A percentile compares a stretch with the other conserved stretches of the same genome.
Evolutionary conservation across 1,284 basidiomycete genomes (phyloP).

Genomic region (Lentinula novae-zelandiae): DNA sequence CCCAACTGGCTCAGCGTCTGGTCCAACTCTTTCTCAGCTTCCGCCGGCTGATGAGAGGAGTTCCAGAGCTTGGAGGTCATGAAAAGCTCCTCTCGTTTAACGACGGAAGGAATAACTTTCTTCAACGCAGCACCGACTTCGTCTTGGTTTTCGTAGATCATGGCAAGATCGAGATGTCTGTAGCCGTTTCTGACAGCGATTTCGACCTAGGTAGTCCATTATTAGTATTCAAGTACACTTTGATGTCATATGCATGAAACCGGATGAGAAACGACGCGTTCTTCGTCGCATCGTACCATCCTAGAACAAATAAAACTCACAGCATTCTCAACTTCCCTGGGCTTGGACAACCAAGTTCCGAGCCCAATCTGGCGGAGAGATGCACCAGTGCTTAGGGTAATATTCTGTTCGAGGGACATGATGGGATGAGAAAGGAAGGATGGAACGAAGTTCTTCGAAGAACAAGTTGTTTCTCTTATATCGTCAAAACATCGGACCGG

Average conservation of each 20-base stretch:
- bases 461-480: neutral
- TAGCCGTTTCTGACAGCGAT: conserved; percentile 72
- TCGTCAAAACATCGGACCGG: neutral
- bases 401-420: conserved; percentile 60
- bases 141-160: conserved; percentile 71
- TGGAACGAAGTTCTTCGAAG: neutral
- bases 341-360: conserved; percentile 80
- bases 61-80: conserved; percentile 87
- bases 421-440: conserved; percentile 9
- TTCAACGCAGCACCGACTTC: conserved; percentile 72
- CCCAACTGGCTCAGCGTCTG: conserved; percentile 71
- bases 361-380: conserved; percentile 72
- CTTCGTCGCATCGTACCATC: conserved; percentile 1
- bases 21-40: conserved; percentile 72
- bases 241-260: conserved; percentile 1
- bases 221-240: neutral
- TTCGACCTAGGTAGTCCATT: conserved; percentile 49
- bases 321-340: conserved; percentile 74
- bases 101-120: conserved; percentile 76
- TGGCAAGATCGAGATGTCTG: conserved; percentile 77
- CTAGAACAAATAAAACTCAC: conserved; percentile 34
- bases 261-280: neutral
- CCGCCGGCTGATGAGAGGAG: conserved; percentile 54
- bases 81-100: conserved; percentile 80
- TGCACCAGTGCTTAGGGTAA: conserved; percentile 50